These are phyloP conservation scores for Catharanthus roseus DNA, from an alignment of 257 asterid genomes.

Conservation along the genomic window DNA sequence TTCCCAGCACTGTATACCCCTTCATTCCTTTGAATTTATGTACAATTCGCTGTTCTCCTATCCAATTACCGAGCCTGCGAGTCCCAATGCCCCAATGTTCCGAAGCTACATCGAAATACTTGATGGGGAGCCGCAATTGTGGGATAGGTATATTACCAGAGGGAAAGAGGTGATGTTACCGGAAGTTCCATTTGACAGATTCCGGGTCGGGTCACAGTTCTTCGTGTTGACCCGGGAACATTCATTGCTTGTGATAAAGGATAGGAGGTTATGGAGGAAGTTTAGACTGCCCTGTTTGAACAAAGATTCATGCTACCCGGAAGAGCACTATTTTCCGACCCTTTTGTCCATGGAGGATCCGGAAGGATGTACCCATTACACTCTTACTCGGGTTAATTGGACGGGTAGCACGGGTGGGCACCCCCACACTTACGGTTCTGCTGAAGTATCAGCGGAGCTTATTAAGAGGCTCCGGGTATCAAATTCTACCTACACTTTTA, in stretches of 20 bases:
- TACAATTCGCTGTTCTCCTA: slow-evolving; percentile 39
- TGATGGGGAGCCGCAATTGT: slow-evolving; percentile 39
- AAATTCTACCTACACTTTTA: slow-evolving; percentile 41
- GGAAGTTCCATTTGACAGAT: slow-evolving; percentile 45
- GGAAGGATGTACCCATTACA: slow-evolving; percentile 40
- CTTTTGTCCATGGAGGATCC: slow-evolving; percentile 76
- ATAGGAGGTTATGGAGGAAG: slow-evolving; percentile 57
- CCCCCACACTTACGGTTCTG: slow-evolving; percentile 53
- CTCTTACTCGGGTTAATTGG: slow-evolving; percentile 78
- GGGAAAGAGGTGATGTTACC: slow-evolving; percentile 58
- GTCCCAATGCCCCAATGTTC: slow-evolving; percentile 5
- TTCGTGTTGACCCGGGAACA: slow-evolving; percentile 48
- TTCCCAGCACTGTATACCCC: slow-evolving; percentile 64
- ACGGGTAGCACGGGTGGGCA: slow-evolving; percentile 56
- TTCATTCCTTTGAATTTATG: slow-evolving; percentile 50
- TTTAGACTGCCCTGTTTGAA: slow-evolving; percentile 52
- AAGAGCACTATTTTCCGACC: slow-evolving; percentile 78
- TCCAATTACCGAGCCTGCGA: slow-evolving; percentile 14
- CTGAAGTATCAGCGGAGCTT: slow-evolving; percentile 48
- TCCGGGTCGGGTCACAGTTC: slow-evolving; percentile 76
- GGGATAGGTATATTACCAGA: slow-evolving; percentile 54
- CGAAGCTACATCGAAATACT: slow-evolving; percentile 72
- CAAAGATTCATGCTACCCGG: slow-evolving; percentile 58
- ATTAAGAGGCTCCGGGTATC: slow-evolving; percentile 38
- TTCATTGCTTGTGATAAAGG: slow-evolving; percentile 44